Percentiles rank a stretch among this genome's conserved stretches.
phyloP scores from a whole-genome alignment of 768 basidiomycete genomes.

The Hericium erinaceus region DNA sequence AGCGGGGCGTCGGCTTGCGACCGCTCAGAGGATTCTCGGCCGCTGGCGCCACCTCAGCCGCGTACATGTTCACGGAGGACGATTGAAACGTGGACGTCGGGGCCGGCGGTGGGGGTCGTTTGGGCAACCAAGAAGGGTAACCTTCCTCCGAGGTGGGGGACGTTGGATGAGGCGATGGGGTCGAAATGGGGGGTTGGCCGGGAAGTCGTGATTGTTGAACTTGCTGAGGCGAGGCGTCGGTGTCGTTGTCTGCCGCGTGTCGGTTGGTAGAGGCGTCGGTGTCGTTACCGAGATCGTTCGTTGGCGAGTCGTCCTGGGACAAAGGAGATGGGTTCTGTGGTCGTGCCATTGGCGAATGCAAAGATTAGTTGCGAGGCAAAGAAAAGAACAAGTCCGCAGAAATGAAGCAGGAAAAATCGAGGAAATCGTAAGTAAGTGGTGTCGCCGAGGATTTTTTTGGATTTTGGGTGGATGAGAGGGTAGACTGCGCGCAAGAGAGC shows the following conservation, averaged over 20 bases:
- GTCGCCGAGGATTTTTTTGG: slow-evolving; percentile 1
- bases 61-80: slow-evolving; percentile 32
- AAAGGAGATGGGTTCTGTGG: not conserved
- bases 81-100: slow-evolving; percentile 65
- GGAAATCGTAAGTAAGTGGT: not conserved
- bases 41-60: not conserved
- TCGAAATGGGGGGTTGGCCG: not conserved
- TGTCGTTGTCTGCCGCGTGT: not conserved
- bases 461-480: not conserved
- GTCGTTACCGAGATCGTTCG: too few relatives aligned
- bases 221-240: not conserved
- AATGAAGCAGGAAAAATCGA: not conserved
- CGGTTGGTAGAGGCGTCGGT: too few relatives aligned
- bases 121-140: slow-evolving; percentile 82
- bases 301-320: not conserved
- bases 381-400: not conserved
- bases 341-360: slow-evolving; percentile 1
- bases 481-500: not conserved
- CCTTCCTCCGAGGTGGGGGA: slow-evolving; percentile 32
- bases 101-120: slow-evolving; percentile 64
- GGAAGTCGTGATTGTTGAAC: not conserved
- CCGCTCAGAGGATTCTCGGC: slow-evolving; percentile 39
- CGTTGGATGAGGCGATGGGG: not conserved
- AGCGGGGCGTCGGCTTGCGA: slow-evolving; percentile 72
- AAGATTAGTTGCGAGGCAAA: not conserved